phyloP scores from a whole-genome alignment of 257 asterid species.

The Nicotiana knightiana region DNA sequence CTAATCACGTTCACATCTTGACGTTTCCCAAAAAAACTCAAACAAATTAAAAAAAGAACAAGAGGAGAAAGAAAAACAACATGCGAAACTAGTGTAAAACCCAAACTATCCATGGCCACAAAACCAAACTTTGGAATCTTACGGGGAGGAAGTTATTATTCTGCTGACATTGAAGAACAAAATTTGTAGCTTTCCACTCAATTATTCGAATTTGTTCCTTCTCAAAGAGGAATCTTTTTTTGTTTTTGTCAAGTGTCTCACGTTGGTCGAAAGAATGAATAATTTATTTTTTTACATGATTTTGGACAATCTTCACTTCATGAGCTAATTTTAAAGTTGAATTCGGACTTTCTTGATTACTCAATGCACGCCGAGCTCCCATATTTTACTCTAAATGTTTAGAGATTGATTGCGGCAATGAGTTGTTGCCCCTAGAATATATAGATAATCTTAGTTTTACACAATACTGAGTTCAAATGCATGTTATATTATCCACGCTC shows the following conservation, averaged over 20 bases:
- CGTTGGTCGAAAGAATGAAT: not conserved
- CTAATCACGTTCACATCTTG: not conserved
- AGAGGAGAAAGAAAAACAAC: not conserved
- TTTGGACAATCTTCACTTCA: not conserved
- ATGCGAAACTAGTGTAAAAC: not conserved
- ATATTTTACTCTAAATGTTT: not conserved
- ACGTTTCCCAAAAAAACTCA: not conserved
- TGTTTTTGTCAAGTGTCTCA: not conserved
- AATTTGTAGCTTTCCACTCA: conserved; percentile 10
- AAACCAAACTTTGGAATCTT: not conserved
- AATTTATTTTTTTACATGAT: not conserved
- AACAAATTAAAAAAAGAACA: not conserved
- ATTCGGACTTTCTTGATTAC: too few relatives aligned
- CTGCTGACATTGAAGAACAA: not conserved
- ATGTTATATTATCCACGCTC: too few relatives aligned
- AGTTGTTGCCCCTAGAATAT: not conserved
- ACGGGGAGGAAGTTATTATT: not conserved
- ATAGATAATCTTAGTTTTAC: not conserved
- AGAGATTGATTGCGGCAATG: not conserved
- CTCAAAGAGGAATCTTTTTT: not conserved
- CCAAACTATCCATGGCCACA: not conserved
- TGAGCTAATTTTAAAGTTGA: not conserved
- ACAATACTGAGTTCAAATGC: not conserved
- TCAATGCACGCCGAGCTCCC: not conserved
- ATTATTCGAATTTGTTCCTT: conserved; percentile 4